Conservation (phyloP, 768 basidiomycete genomes). For the Tylopilus subfusipes region DNA sequence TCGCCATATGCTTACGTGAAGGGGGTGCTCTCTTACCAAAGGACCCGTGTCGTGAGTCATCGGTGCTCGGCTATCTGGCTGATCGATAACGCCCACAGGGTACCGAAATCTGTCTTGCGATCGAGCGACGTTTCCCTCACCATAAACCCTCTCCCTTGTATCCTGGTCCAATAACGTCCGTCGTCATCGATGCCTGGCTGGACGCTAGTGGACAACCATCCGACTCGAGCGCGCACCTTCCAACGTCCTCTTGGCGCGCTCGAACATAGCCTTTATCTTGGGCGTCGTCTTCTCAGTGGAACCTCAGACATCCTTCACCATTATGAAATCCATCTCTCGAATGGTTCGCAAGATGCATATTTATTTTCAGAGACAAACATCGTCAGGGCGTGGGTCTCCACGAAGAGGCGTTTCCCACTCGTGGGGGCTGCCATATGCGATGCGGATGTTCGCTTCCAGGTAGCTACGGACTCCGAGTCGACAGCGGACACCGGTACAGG, state of each 20-base stretch:
- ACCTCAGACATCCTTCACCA: constrained; percentile 43
- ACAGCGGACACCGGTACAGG: not conserved
- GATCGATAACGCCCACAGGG: too few species aligned
- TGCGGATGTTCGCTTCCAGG: not conserved
- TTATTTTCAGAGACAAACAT: constrained; percentile 36
- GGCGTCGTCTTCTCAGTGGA: constrained; percentile 38
- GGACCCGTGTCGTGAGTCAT: too few species aligned
- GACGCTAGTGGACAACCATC: constrained; percentile 3
- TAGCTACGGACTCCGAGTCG: not conserved
- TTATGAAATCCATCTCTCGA: constrained; percentile 26
- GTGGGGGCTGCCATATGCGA: constrained; percentile 40
- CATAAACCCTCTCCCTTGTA: too few species aligned
- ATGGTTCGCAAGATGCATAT: constrained; percentile 20
- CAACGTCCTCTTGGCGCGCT: constrained; percentile 37
- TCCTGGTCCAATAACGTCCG: too few species aligned
- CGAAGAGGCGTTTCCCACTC: constrained; percentile 52
- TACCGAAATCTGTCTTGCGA: too few species aligned
- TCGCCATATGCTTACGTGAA: not conserved
- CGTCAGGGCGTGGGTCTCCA: constrained; percentile 40
- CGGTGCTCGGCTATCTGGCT: too few species aligned
- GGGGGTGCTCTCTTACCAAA: not conserved
- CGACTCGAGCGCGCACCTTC: constrained; percentile 12
- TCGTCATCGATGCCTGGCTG: constrained; percentile 5
- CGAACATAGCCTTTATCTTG: constrained; percentile 40
- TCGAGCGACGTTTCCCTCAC: too few species aligned